These are phyloP conservation scores for Sporormia fimetaria DNA, from an alignment of 495 filamentous ascomycete species.

Conservation along the genomic window DNA sequence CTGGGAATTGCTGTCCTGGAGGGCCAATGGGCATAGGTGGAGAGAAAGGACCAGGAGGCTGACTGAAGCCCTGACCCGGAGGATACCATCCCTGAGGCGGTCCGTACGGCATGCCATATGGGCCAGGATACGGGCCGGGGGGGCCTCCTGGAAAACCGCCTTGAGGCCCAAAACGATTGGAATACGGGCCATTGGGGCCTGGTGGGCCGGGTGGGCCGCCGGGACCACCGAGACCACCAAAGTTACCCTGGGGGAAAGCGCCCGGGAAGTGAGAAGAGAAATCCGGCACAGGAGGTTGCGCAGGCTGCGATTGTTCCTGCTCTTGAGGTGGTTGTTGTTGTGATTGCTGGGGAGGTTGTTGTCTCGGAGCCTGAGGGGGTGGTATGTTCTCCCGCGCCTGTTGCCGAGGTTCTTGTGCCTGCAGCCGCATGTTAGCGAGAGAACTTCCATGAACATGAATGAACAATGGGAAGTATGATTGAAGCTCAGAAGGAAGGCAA, in stretches of 20 bases:
- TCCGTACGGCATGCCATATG: conserved; percentile 20
- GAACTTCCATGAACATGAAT: not conserved
- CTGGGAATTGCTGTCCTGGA: conserved; percentile 32
- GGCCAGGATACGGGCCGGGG: conserved; percentile 33
- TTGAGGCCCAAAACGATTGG: conserved; percentile 39
- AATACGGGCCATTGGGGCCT: too few relatives aligned
- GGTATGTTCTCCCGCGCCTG: too few relatives aligned
- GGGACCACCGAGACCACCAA: conserved; percentile 28
- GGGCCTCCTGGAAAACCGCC: conserved; percentile 53
- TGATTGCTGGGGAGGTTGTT: conserved; percentile 34
- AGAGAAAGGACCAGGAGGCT: conserved; percentile 32
- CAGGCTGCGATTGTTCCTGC: too few relatives aligned
- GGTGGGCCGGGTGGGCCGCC: too few relatives aligned
- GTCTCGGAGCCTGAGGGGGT: conserved; percentile 19
- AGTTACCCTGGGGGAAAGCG: conserved; percentile 30
- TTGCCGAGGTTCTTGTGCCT: conserved; percentile 29
- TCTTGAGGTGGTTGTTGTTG: conserved; percentile 29
- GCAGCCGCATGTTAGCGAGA: conserved; percentile 10
- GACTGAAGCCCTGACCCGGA: conserved; percentile 67
- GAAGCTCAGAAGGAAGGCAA: conserved; percentile 98
- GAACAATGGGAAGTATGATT: conserved; percentile 1
- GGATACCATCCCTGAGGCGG: conserved; percentile 70
- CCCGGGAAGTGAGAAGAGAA: conserved; percentile 28
- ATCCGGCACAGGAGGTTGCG: too few relatives aligned
- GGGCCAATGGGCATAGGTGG: conserved; percentile 33